Conservation (phyloP, 768 basidiomycete genomes). For the Tubosaeta sp. region DNA sequence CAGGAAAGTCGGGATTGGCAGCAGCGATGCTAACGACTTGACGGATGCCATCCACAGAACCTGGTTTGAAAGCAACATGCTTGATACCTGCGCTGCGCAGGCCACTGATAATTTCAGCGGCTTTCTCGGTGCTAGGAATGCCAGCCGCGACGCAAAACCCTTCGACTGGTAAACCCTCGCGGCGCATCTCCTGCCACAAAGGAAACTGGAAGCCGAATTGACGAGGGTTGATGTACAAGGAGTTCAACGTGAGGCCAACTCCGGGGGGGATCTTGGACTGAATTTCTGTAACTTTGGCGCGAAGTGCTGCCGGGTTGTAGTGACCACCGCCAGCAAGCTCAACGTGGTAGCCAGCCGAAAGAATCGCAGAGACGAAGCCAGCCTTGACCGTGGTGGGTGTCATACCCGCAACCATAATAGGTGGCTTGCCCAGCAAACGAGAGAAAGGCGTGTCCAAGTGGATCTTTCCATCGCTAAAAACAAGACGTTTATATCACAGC, state of each 20-base stretch:
- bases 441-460: slow-evolving; percentile 97
- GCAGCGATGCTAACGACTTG: slow-evolving; percentile 96
- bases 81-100: slow-evolving; percentile 82
- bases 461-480: slow-evolving; percentile 75
- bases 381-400: slow-evolving; percentile 95
- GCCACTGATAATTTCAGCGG: slow-evolving; percentile 89
- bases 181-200: slow-evolving; percentile 96
- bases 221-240: slow-evolving; percentile 96
- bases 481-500: slow-evolving; percentile 1
- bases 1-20: slow-evolving; percentile 91
- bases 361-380: slow-evolving; percentile 90
- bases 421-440: slow-evolving; percentile 91
- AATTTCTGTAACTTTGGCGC: slow-evolving; percentile 89
- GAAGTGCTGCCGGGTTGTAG: slow-evolving; percentile 87
- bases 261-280: slow-evolving; percentile 80
- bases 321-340: slow-evolving; percentile 98
- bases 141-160: slow-evolving; percentile 99
- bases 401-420: slow-evolving; percentile 99
- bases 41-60: slow-evolving; percentile 94
- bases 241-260: slow-evolving; percentile 89
- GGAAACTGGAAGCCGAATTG: slow-evolving; percentile 98
- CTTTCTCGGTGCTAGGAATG: slow-evolving; percentile 95
- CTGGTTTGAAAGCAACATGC: slow-evolving; percentile 97
- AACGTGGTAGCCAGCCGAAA: slow-evolving; percentile 92
- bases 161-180: slow-evolving; percentile 92